Conservation (phyloP, 2,329 filamentous ascomycete genomes). For the Akanthomyces muscarius region DNA sequence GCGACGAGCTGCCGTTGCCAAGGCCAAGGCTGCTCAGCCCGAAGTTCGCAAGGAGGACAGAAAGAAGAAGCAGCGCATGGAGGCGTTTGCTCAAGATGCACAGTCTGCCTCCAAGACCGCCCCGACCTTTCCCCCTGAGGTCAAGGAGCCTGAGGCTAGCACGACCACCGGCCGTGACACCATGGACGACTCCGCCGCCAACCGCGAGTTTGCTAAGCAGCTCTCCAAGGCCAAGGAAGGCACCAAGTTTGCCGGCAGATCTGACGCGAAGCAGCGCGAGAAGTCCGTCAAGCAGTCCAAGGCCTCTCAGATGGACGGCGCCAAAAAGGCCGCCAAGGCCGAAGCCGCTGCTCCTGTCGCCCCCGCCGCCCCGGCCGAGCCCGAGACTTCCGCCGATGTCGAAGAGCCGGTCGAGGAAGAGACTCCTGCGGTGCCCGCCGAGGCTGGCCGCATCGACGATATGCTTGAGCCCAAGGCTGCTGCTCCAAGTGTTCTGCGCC, state of each 20-base stretch:
- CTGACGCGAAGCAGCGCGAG: constrained; percentile 59
- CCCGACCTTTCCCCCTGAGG: constrained; percentile 35
- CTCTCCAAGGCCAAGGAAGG: constrained; percentile 69
- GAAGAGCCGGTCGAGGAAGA: constrained; percentile 78
- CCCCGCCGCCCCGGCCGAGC: constrained; percentile 40
- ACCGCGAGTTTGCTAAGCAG: constrained; percentile 72
- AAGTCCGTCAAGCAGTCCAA: constrained; percentile 68
- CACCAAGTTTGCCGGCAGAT: constrained; percentile 52
- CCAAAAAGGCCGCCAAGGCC: constrained; percentile 48
- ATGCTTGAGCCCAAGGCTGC: constrained; percentile 76
- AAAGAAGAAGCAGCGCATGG: constrained; percentile 45
- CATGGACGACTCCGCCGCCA: constrained; percentile 59
- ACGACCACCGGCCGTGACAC: constrained; percentile 35
- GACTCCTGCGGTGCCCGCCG: constrained; percentile 63
- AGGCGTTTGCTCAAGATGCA: constrained; percentile 36
- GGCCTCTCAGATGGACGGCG: constrained; percentile 48
- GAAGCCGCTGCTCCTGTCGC: constrained; percentile 42
- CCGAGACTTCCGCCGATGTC: constrained; percentile 47
- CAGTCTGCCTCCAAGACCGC: constrained; percentile 33
- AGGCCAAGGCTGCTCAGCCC: constrained; percentile 27
- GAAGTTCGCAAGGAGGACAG: constrained; percentile 39
- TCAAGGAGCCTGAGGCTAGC: constrained; percentile 25
- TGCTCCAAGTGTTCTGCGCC: constrained; percentile 70
- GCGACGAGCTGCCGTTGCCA: constrained; percentile 27
- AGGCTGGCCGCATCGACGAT: constrained; percentile 72